Evolutionary conservation across 1,139 yeast genomes (phyloP), one percentile per base, ranked within the genome.

Genomic region (Wickerhamiella infanticola): DNA sequence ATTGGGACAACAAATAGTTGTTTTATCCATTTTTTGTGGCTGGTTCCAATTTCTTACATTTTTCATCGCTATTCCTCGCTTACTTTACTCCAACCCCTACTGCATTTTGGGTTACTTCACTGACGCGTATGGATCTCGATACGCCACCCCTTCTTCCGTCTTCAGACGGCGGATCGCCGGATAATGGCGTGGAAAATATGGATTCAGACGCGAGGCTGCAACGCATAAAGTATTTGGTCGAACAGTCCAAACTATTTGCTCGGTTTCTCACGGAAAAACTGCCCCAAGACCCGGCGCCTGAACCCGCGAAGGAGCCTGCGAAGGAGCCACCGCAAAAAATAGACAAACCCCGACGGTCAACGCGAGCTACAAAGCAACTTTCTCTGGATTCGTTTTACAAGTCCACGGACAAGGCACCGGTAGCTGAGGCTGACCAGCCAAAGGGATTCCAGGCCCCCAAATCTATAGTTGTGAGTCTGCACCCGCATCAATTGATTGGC

Each of bases 401-500:
- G 7, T 35, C 36, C 29, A 11, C 24, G n/a, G 23, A 13, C 9
- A 18, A 7, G 11, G 26, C 26, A 7, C 24, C 24, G 7, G 8
- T 9, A 24, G 8, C 7, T 7, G 8, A 37, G 7, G 26, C n/a
- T 5, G 5, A 24, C 7, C 39, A 42, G 45, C 47, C 47, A 24
- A 8, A 35, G 45, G 55, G 56, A 33, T 63, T 63, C 39, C 59
- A 61, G 35, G 95, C 86, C 58, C 95, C 96, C 0, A 62, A 66
- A 24, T 58, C 81, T 9, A 60, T 88, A 4, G 90, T 90, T 8
- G 83, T 85, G 27, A 58, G 57, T 0, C 67, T 90, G 67, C 84
- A 86, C 57, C 81, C 77, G 33, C 88, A 90, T 58, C 98, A 90
- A 61, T 61, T 85, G 27, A 90, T 82, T 47, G 98, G 97, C 0